Conservation (phyloP, 1,284 basidiomycete species). For the Lentinula novae-zelandiae region DNA sequence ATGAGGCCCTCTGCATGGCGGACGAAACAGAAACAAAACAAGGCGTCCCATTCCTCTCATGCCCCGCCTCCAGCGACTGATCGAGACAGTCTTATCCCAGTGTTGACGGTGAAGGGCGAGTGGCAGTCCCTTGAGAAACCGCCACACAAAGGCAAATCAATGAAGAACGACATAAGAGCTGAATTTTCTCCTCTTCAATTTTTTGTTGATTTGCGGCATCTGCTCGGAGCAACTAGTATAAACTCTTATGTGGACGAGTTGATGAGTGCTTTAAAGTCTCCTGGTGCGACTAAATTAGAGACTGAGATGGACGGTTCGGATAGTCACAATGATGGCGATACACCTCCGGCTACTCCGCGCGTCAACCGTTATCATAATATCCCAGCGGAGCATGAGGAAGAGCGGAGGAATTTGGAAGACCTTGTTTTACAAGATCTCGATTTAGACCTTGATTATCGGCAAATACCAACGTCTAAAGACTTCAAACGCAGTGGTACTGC, state of each 20-base stretch:
- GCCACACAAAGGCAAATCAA: conserved; percentile 1
- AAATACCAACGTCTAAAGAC: conserved; percentile 10
- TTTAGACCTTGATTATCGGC: conserved; percentile 43
- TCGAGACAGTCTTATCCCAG: conserved; percentile 4
- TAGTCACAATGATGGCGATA: conserved; percentile 23
- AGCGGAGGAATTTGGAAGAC: conserved; percentile 41
- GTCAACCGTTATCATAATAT: conserved; percentile 13
- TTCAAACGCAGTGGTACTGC: background rate
- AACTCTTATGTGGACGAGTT: conserved; percentile 38
- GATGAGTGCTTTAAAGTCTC: background rate
- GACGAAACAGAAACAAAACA: conserved; percentile 27
- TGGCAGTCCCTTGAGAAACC: background rate
- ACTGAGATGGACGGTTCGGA: conserved; percentile 21
- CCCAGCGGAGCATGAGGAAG: conserved; percentile 28
- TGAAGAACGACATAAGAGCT: conserved; percentile 30
- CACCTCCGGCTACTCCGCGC: conserved; percentile 35
- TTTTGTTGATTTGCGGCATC: conserved; percentile 66
- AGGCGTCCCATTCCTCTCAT: background rate
- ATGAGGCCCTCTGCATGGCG: conserved; percentile 63
- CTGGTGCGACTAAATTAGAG: conserved; percentile 16
- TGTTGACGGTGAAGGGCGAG: conserved; percentile 13
- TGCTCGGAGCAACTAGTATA: conserved; percentile 34
- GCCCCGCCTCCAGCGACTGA: background rate
- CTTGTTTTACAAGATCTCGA: conserved; percentile 54
- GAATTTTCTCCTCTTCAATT: conserved; percentile 62